Evolutionary conservation across 2,329 filamentous ascomycete species (phyloP).

Genomic region (Orbilia brochopaga): DNA sequence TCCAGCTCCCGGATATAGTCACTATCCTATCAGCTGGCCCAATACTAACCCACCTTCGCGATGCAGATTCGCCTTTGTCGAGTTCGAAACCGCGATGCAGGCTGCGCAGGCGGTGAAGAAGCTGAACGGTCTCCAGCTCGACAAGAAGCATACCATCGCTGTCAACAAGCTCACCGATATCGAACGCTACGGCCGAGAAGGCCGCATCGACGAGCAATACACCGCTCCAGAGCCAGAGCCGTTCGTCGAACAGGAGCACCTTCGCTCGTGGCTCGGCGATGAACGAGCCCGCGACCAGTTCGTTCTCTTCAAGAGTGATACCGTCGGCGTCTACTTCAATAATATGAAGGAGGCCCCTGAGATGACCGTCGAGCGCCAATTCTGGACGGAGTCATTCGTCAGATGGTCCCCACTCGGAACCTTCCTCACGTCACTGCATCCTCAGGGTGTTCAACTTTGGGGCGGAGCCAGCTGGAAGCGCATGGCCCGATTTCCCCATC

Average conservation of each 20-base stretch:
- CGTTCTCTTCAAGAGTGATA: constrained; percentile 88
- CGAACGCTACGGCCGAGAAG: constrained; percentile 92
- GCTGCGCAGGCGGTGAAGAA: constrained; percentile 86
- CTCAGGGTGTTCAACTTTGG: constrained; percentile 97
- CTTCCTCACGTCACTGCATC: constrained; percentile 91
- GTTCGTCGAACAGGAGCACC: constrained; percentile 90
- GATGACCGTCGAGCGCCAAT: constrained; percentile 83
- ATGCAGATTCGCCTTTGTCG: constrained; percentile 89
- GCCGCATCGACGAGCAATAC: constrained; percentile 90
- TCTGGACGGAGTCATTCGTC: constrained; percentile 98
- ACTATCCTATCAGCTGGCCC: not conserved
- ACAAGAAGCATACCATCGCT: constrained; percentile 93
- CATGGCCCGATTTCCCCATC: constrained; percentile 91
- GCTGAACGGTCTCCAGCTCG: constrained; percentile 83
- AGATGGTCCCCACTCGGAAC: constrained; percentile 97
- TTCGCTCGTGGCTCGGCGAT: constrained; percentile 91
- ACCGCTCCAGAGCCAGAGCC: constrained; percentile 78
- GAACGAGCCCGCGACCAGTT: constrained; percentile 91
- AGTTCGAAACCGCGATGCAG: constrained; percentile 89
- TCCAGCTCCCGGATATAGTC: not conserved
- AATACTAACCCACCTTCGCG: not conserved
- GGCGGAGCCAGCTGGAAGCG: constrained; percentile 87
- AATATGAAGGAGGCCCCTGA: constrained; percentile 92
- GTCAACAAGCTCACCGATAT: constrained; percentile 99
- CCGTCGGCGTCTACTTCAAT: constrained; percentile 96